Conservation (phyloP, 805 yeast species). For the Lipomyces oligophaga region DNA sequence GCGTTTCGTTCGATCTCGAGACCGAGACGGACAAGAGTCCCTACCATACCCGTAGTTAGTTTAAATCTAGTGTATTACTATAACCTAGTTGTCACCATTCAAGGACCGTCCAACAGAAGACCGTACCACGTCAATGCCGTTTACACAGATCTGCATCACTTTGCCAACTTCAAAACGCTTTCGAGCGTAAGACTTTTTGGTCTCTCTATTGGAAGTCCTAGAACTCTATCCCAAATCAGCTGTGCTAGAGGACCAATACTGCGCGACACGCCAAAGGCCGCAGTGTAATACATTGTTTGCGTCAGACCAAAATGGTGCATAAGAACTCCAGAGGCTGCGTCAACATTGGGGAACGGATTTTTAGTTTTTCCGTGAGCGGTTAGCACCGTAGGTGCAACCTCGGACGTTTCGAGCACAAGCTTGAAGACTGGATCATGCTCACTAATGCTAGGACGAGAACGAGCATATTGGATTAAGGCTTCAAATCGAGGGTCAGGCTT, state of each 20-base stretch:
- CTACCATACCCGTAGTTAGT: too few relatives aligned
- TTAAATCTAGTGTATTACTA: too few relatives aligned
- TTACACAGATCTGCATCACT: too few relatives aligned
- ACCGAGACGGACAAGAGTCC: too few relatives aligned
- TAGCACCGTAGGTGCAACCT: slow-evolving; percentile 71
- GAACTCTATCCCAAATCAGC: slow-evolving; percentile 71
- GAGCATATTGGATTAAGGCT: slow-evolving; percentile 68
- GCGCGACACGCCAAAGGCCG: slow-evolving; percentile 77
- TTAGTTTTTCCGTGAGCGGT: slow-evolving; percentile 78
- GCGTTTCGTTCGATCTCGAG: too few relatives aligned
- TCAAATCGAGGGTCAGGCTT: slow-evolving; percentile 78
- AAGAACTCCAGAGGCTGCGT: slow-evolving; percentile 72
- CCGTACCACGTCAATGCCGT: too few relatives aligned
- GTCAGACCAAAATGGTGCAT: slow-evolving; percentile 76
- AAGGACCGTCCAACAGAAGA: too few relatives aligned
- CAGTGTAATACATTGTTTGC: slow-evolving; percentile 72
- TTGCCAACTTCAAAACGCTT: slow-evolving; percentile 74
- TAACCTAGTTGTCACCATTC: too few relatives aligned
- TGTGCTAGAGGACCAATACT: slow-evolving; percentile 76
- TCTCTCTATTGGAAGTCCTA: slow-evolving; percentile 77
- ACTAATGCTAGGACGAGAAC: slow-evolving; percentile 50
- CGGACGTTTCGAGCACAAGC: slow-evolving; percentile 61
- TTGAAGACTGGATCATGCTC: slow-evolving; percentile 57
- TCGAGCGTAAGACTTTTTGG: slow-evolving; percentile 90
- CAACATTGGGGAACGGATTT: slow-evolving; percentile 84